These are phyloP conservation scores for Coniferiporia weirii DNA, from an alignment of 1,284 basidiomycete genomes.

Conservation along the genomic window DNA sequence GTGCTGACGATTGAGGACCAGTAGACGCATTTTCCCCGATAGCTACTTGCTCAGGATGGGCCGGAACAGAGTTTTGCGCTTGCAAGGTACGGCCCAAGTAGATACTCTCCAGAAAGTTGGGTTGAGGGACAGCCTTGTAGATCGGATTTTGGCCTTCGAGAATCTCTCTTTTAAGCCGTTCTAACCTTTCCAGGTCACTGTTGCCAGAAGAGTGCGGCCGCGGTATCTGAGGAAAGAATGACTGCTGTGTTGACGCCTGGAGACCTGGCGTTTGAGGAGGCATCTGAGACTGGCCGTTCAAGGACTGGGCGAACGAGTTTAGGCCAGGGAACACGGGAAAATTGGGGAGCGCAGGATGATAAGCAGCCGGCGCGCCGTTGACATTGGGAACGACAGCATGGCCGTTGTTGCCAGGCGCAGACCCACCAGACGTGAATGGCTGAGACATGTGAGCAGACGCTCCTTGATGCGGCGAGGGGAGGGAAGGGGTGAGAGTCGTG, in stretches of 20 bases:
- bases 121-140: slow-evolving; percentile 60
- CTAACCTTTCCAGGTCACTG: slow-evolving; percentile 59
- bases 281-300: slow-evolving; percentile 8
- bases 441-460: slow-evolving; percentile 9
- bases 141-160: slow-evolving; percentile 65
- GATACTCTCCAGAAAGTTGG: slow-evolving; percentile 53
- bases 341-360: slow-evolving; percentile 10
- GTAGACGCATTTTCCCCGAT: slow-evolving; percentile 19
- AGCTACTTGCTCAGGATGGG: slow-evolving; percentile 38
- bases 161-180: slow-evolving; percentile 66
- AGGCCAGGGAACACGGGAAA: slow-evolving; percentile 15
- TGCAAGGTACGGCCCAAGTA: slow-evolving; percentile 45
- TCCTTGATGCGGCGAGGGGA: neutral
- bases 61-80: slow-evolving; percentile 29
- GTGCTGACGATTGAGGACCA: slow-evolving; percentile 7
- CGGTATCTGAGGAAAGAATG: slow-evolving; percentile 2
- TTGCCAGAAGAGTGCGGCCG: slow-evolving; percentile 4
- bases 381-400: neutral
- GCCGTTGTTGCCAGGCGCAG: neutral
- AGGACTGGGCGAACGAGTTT: slow-evolving; percentile 8
- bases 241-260: slow-evolving; percentile 6
- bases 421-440: neutral
- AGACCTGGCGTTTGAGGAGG: neutral
- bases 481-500: neutral
- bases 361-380: slow-evolving; percentile 1